Base-by-base conservation (phyloP, 1,284 basidiomycete species). In the Rhodotorula sp. region DNA sequence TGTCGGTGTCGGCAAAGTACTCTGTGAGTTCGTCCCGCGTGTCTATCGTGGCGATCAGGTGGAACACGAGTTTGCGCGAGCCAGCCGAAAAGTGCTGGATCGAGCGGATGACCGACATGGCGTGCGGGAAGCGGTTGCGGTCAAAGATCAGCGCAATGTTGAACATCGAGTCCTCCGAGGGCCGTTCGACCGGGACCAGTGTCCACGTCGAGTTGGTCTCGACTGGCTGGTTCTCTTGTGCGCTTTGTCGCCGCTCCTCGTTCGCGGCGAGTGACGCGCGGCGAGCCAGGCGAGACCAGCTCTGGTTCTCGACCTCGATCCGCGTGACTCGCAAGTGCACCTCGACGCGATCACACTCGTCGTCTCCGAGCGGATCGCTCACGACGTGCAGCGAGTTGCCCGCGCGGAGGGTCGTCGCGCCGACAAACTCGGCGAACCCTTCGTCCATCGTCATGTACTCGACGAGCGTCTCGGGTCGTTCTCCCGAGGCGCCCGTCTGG, bases 131-230 rank as follows among this genome's bases (percentile, higher is more conserved):
- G 5, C 75, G 69, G 51, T 70, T 67, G 8, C 65, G 61, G 64
- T 76, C 75, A 15, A 76, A 76, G 62, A 76, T 74, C 43, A 76
- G 70, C 5, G 75, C 75, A 39, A 76, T 51, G 59, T 76, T 66
- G 62, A 72, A 75, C 21, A 71, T 46, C 14, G 62, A 58, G 60
- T 69, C 68, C 34, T 68, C 62, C 14, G 63, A 49, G 31, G 61
- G 59, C 15, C 60, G 39, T 12, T 48, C 43, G 18, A 23, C 21
- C 34, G 58, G 54, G 58, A 62, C 62, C 16, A 61, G 34, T 1
- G 59, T 46, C 62, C 67, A 67, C 29, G 56, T 43, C 20, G 56
- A 43, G 20, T 48, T n/a, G 46, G 47, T 46, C 4, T 34, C 54
- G 7, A 39, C 10, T 47, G 59, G 26, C 14, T 62, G 34, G 5